phyloP scores from a whole-genome alignment of 1,139 yeast species.

The Kodamaea anthophila region DNA sequence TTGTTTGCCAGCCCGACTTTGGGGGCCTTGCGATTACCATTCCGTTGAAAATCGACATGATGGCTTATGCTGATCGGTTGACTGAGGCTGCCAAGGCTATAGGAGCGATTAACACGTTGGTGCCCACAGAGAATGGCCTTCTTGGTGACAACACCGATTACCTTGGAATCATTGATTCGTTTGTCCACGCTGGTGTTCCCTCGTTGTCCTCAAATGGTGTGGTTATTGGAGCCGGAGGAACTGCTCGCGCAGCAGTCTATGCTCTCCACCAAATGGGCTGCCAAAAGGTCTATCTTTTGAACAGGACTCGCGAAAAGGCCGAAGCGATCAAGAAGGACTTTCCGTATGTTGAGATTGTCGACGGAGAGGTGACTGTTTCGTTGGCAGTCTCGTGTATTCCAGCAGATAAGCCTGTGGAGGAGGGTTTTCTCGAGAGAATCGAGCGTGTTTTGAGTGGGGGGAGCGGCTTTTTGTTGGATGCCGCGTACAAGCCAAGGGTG shows the following conservation, averaged over 20 bases:
- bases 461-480: conserved; percentile 58
- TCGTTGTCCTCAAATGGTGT: conserved; percentile 47
- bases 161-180: conserved; percentile 77
- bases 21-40: conserved; percentile 93
- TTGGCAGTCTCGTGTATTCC: conserved; percentile 84
- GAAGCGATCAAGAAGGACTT: conserved; percentile 53
- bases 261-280: conserved; percentile 83
- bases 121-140: conserved; percentile 43
- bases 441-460: conserved; percentile 44
- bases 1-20: conserved; percentile 47
- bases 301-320: conserved; percentile 71
- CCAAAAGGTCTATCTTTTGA: conserved; percentile 65
- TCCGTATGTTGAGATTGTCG: conserved; percentile 61
- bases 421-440: conserved; percentile 38
- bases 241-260: conserved; percentile 90
- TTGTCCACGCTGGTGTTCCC: conserved; percentile 57
- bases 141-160: conserved; percentile 94
- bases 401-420: conserved; percentile 72
- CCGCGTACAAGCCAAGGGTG: conserved; percentile 83
- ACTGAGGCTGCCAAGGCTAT: conserved; percentile 69
- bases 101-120: conserved; percentile 92
- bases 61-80: conserved; percentile 55
- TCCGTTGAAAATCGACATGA: conserved; percentile 78
- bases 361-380: conserved; percentile 34
- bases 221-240: conserved; percentile 95